Evolutionary conservation across 192 early-diverging fungal genomes (phyloP).

Genomic region (Chytriomyces sp.): DNA sequence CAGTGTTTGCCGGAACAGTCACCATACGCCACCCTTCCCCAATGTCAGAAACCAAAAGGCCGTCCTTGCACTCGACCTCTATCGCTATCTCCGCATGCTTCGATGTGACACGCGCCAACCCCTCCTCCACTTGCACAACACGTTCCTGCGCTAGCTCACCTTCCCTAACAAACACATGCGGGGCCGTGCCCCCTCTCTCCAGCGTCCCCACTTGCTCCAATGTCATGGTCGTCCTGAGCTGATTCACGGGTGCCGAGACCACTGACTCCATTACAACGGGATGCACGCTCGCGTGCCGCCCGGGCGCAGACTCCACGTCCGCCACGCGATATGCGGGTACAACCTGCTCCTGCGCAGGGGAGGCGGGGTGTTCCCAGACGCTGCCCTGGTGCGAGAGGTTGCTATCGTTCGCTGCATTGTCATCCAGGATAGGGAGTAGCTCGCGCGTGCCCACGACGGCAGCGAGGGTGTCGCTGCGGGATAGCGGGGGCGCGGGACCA

Average conservation of each 20-base stretch:
- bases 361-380: not conserved
- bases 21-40: constrained; percentile 9
- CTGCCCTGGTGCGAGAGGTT: no score
- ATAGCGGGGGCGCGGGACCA: no score
- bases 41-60: not conserved
- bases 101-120: not conserved
- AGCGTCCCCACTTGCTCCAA: not conserved
- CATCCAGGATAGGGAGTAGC: no score
- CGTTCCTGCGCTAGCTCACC: not conserved
- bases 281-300: not conserved
- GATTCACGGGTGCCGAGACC: not conserved
- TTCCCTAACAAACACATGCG: not conserved
- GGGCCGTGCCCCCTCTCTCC: not conserved
- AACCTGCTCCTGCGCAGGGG: not conserved
- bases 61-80: not conserved
- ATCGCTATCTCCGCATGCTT: not conserved
- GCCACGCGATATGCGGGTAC: not conserved
- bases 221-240: not conserved
- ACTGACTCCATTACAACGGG: not conserved
- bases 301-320: not conserved
- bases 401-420: no score
- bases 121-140: not conserved
- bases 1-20: constrained; percentile 14
- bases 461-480: no score
- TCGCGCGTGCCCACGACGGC: no score